Conservation (phyloP, 1,139 yeast species). For the Taphrina confusa region DNA sequence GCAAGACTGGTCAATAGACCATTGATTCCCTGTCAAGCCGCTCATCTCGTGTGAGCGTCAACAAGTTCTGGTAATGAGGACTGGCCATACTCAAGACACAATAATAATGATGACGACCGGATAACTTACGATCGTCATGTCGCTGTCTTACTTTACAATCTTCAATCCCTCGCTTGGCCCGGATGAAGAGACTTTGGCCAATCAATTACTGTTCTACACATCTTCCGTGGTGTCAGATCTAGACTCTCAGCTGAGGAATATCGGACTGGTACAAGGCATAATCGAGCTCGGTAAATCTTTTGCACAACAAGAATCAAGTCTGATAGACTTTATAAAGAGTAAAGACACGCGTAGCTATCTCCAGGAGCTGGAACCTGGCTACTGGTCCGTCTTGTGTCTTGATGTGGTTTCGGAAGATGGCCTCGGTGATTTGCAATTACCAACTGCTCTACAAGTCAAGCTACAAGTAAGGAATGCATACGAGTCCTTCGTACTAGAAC, state of each 20-base stretch:
- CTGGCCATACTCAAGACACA: too few relatives aligned
- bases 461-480: constrained; percentile 13
- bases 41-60: too few relatives aligned
- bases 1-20: too few relatives aligned
- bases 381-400: constrained; percentile 40
- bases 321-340: constrained; percentile 39
- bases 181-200: constrained; percentile 40
- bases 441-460: neutral
- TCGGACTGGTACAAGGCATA: constrained; percentile 42
- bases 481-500: constrained; percentile 1
- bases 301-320: constrained; percentile 13
- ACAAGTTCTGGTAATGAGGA: too few relatives aligned
- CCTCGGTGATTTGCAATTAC: neutral
- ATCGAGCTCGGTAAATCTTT: constrained; percentile 40
- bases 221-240: constrained; percentile 39
- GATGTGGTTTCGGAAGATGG: constrained; percentile 18
- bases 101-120: too few relatives aligned
- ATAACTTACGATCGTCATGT: neutral
- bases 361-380: constrained; percentile 39
- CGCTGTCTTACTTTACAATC: constrained; percentile 41
- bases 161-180: constrained; percentile 42
- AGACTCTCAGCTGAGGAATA: constrained; percentile 40
- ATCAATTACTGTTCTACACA: constrained; percentile 41
- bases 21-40: too few relatives aligned
- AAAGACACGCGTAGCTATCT: constrained; percentile 39